Conservation (phyloP, 2,329 filamentous ascomycete genomes). For the Colletotrichum sp. region DNA sequence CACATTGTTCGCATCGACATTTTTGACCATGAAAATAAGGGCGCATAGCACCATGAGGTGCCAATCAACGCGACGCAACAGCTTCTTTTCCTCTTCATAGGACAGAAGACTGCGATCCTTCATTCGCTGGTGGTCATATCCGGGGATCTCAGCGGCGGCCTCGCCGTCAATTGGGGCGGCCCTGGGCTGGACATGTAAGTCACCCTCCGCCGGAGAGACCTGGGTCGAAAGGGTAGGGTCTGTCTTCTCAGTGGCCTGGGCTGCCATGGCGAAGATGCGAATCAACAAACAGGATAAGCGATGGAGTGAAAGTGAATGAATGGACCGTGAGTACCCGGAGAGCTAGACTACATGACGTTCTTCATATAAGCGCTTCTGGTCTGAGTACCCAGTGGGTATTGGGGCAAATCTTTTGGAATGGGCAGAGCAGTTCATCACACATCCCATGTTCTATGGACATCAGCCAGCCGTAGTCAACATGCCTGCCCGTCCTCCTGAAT, state of each 20-base stretch:
- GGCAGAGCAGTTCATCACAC: background rate
- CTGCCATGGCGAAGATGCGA: background rate
- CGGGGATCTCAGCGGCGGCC: background rate
- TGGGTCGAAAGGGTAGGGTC: background rate
- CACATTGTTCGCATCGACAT: conserved; percentile 40
- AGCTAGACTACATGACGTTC: background rate
- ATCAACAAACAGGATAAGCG: background rate
- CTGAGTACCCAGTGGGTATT: background rate
- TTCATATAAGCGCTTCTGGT: background rate
- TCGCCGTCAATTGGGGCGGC: background rate
- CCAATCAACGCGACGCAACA: conserved; percentile 29
- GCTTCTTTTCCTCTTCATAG: conserved; percentile 26
- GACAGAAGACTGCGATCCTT: background rate
- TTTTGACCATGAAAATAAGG: conserved; percentile 45
- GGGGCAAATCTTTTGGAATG: background rate
- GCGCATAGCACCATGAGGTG: conserved; percentile 33
- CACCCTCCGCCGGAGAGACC: background rate
- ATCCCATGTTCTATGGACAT: background rate
- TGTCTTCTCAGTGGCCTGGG: background rate
- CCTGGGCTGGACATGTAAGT: background rate
- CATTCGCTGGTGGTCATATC: background rate
- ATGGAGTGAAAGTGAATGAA: background rate
- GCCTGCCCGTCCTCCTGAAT: background rate
- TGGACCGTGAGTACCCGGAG: background rate
- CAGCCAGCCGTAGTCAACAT: background rate